Evolutionary conservation across 768 basidiomycete species (phyloP).

Genomic region (Russula griseocarnosa): DNA sequence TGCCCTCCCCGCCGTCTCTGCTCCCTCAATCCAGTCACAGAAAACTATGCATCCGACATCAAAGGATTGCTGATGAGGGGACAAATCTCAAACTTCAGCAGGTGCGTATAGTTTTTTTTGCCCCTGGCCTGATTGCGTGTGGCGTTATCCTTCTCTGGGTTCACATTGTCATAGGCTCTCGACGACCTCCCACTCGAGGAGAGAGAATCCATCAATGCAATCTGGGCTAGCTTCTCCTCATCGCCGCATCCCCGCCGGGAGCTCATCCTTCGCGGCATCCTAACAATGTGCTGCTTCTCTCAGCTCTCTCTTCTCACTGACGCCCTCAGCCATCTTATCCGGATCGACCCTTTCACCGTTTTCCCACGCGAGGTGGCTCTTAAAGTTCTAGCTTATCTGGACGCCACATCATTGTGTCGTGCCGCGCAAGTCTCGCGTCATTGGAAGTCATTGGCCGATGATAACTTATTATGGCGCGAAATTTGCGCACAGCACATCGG

Average conservation of each 20-base stretch:
- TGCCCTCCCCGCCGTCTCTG: neutral
- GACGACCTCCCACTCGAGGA: slow-evolving; percentile 85
- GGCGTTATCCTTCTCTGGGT: neutral
- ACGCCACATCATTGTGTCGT: slow-evolving; percentile 88
- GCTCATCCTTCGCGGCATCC: slow-evolving; percentile 91
- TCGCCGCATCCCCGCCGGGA: slow-evolving; percentile 88
- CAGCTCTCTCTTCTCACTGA: slow-evolving; percentile 95
- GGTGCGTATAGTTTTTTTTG: slow-evolving; percentile 41
- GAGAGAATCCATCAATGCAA: slow-evolving; percentile 79
- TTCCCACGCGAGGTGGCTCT: slow-evolving; percentile 88
- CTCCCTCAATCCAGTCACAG: slow-evolving; percentile 44
- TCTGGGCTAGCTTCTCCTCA: slow-evolving; percentile 97
- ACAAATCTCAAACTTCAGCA: slow-evolving; percentile 89
- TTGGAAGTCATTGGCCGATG: slow-evolving; percentile 90
- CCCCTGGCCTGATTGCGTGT: slow-evolving; percentile 15
- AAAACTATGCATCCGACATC: slow-evolving; percentile 89
- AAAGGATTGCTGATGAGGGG: slow-evolving; percentile 95
- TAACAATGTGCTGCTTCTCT: slow-evolving; percentile 99
- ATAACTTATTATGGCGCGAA: slow-evolving; percentile 89
- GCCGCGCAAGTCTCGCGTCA: slow-evolving; percentile 84
- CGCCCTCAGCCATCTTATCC: slow-evolving; percentile 85
- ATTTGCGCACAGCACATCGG: slow-evolving; percentile 99
- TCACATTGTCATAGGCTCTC: slow-evolving; percentile 58
- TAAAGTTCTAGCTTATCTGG: slow-evolving; percentile 82
- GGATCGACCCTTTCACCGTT: slow-evolving; percentile 89